phyloP scores from a whole-genome alignment of 2,329 filamentous ascomycete genomes.

The Pseudocercospora ulei region DNA sequence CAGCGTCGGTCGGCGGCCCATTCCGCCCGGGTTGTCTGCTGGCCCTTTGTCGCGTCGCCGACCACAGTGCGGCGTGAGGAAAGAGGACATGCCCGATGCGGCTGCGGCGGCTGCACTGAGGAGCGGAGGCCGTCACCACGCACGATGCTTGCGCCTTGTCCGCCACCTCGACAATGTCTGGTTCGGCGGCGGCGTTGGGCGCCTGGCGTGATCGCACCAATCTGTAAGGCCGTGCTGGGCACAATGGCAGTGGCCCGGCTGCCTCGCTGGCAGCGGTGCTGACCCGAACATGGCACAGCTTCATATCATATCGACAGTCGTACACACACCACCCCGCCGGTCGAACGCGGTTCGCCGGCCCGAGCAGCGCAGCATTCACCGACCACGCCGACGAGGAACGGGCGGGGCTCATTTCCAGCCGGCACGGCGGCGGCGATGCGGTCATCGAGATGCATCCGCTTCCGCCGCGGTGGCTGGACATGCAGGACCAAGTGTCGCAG shows the following conservation, averaged over 20 bases:
- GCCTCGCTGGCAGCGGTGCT: too few relatives aligned
- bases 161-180: constrained; percentile 15
- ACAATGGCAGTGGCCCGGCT: background rate
- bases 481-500: constrained; percentile 87
- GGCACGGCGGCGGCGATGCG: constrained; percentile 68
- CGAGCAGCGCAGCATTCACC: constrained; percentile 38
- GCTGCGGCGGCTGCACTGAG: constrained; percentile 7
- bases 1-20: too few relatives aligned
- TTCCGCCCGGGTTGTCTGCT: background rate
- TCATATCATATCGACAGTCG: constrained; percentile 97
- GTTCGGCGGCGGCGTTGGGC: constrained; percentile 34
- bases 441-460: constrained; percentile 98
- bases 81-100: constrained; percentile 9
- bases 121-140: constrained; percentile 4
- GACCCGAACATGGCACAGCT: constrained; percentile 47
- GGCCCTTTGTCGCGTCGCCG: background rate
- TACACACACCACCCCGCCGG: constrained; percentile 85
- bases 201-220: constrained; percentile 95
- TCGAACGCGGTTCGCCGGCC: constrained; percentile 54
- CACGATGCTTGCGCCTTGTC: constrained; percentile 16
- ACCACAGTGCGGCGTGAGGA: constrained; percentile 10
- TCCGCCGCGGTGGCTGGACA: constrained; percentile 88
- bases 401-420: constrained; percentile 73
- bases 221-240: constrained; percentile 52
- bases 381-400: constrained; percentile 49